Base-by-base conservation (phyloP, 2,329 filamentous ascomycete genomes). In the Zymoseptoria tritici region DNA sequence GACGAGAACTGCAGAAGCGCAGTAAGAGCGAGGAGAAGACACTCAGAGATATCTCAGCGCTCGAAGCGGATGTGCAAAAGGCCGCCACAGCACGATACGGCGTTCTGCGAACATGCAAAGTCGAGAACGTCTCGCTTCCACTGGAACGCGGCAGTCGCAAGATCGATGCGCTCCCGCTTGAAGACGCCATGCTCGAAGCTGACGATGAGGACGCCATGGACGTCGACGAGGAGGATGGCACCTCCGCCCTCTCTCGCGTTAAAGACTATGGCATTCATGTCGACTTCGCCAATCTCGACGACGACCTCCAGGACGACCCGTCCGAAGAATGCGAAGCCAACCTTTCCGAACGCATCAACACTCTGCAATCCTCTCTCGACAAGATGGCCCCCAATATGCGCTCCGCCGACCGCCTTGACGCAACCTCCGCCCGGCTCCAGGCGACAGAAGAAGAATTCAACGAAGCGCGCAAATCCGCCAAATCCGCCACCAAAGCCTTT, bases 351-450 rank as follows among this genome's bases (percentile, higher is more conserved):
- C 87, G 86, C 69, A 91, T 99, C 64, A 80, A 83, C 20, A 81
- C 82, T 26, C 81, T 99, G 9, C 86, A 86, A 52, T 79, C 82
- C 31, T 90, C 96, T 67, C 84, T 99, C 20, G 91, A 96, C 72
- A 96, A 96, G 76, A 87, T 97, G 75, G 92, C 94, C 62, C 94
- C 94, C 24, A 97, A 99, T 74, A 95, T 96, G 85, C 90, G 93
- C 68, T 94, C 93, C 8, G 91, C 92, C 75, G 91, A 97, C 71
- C 89, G 93, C 55, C 81, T 99, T 4, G 90, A 94, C 71, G 87
- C 86, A 21, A 92, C 96, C 8, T 89, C 96, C 73, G 83, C 85
- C 56, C 87, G 92, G 62, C 86, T 97, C 22, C 87, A 90, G 64
- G 83, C 87, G 60, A 93, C 90, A 1, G 92, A 97, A 68, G 86